Percentiles rank a stretch among this genome's conserved stretches.
Evolutionary conservation across 495 filamentous ascomycete species (phyloP).

Genomic region (Beverwykella pulmonaria): DNA sequence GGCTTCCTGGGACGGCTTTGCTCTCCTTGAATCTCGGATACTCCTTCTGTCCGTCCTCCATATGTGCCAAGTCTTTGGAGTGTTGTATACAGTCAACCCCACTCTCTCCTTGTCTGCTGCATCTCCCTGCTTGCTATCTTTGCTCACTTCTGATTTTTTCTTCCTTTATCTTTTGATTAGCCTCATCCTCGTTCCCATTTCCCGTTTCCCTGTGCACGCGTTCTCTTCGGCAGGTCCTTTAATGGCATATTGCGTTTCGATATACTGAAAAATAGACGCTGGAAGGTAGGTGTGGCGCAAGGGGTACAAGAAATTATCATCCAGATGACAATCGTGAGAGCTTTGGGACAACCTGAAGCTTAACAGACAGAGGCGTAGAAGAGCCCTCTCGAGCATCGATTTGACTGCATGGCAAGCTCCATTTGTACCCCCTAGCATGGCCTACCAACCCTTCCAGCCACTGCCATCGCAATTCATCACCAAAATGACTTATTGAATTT

Average conservation of each 20-base stretch:
- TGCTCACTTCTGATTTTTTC: too few species aligned
- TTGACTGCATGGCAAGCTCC: too few species aligned
- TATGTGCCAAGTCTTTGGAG: slow-evolving; percentile 29
- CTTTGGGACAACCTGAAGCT: not conserved
- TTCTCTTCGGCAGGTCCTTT: too few species aligned
- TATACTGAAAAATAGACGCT: too few species aligned
- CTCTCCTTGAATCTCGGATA: slow-evolving; percentile 30
- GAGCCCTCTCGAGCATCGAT: too few species aligned
- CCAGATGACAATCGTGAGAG: not conserved
- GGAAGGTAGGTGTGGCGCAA: not conserved
- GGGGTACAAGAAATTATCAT: not conserved
- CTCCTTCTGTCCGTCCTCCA: slow-evolving; percentile 20
- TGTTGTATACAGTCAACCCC: slow-evolving; percentile 19
- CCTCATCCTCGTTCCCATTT: not conserved
- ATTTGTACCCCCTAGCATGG: too few species aligned
- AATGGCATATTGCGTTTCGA: too few species aligned
- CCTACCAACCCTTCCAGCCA: too few species aligned
- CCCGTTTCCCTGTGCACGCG: not conserved
- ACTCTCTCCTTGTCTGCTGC: slow-evolving; percentile 1
- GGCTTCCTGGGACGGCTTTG: slow-evolving; percentile 21
- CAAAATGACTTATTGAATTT: not conserved
- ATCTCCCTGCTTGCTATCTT: too few species aligned
- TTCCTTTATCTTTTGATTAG: too few species aligned
- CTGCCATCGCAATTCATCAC: too few species aligned
- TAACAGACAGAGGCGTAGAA: not conserved